These are phyloP conservation scores for Pseudonectria buxi DNA, from an alignment of 2,329 filamentous ascomycete genomes.

Conservation along the genomic window DNA sequence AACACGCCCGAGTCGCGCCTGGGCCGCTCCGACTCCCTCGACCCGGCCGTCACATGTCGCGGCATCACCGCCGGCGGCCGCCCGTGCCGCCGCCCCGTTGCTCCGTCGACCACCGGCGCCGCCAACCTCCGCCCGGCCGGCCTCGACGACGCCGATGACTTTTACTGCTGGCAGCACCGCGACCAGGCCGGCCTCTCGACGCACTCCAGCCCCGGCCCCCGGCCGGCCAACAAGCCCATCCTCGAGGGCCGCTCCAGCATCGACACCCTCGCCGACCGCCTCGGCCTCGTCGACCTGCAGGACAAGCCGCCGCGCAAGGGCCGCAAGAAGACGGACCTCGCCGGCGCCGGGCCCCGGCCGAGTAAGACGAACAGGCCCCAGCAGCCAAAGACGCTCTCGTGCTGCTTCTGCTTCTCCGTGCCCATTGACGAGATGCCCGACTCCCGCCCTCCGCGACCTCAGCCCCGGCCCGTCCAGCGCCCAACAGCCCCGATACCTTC, in stretches of 20 bases:
- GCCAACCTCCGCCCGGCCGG: constrained; percentile 13
- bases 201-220: constrained; percentile 39
- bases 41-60: constrained; percentile 77
- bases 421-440: constrained; percentile 38
- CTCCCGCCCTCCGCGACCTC: constrained; percentile 35
- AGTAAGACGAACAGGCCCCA: constrained; percentile 15
- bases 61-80: constrained; percentile 78
- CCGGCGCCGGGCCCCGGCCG: constrained; percentile 13
- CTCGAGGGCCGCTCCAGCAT: constrained; percentile 67
- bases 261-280: constrained; percentile 75
- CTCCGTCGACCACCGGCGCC: constrained; percentile 24
- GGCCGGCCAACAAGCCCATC: constrained; percentile 41
- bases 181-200: constrained; percentile 62
- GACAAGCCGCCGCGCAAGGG: constrained; percentile 26
- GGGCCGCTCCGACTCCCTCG: constrained; percentile 74
- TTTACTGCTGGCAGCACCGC: constrained; percentile 94
- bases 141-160: constrained; percentile 40
- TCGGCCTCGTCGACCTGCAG: constrained; percentile 67
- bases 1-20: constrained; percentile 75
- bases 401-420: constrained; percentile 49
- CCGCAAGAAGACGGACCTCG: constrained; percentile 15
- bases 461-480: constrained; percentile 40
- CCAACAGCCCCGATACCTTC: constrained; percentile 17
- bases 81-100: constrained; percentile 70
- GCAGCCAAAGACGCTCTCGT: constrained; percentile 25